Conservation (phyloP, 2,329 filamentous ascomycete genomes). For the Ceratocystis huliohia region DNA sequence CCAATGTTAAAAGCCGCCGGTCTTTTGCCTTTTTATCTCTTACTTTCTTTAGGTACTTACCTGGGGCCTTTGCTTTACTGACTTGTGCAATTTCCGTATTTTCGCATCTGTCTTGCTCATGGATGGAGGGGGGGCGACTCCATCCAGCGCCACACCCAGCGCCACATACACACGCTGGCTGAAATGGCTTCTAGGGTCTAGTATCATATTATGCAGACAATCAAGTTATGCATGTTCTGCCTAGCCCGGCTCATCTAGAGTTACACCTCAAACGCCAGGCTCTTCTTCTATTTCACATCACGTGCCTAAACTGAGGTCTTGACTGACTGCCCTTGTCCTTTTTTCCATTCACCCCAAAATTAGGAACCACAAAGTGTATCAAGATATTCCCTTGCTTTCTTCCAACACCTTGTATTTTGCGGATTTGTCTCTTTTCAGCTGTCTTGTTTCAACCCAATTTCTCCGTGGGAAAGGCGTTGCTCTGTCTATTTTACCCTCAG, state of each 20-base stretch:
- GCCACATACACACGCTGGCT: no score
- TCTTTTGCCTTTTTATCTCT: no score
- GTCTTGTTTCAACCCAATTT: constrained; percentile 7
- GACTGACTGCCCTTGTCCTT: background rate
- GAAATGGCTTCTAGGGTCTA: background rate
- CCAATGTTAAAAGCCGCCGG: background rate
- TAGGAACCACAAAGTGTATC: background rate
- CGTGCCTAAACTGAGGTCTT: background rate
- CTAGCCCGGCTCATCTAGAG: background rate
- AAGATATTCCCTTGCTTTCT: background rate
- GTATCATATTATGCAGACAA: background rate
- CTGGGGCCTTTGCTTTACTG: no score
- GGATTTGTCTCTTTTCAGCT: background rate
- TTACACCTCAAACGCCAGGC: background rate
- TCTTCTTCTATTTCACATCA: background rate
- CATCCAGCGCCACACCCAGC: no score
- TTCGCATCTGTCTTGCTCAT: no score
- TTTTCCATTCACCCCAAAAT: background rate
- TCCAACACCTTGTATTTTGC: background rate
- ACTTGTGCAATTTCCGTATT: no score
- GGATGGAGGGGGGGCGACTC: no score
- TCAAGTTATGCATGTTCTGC: background rate
- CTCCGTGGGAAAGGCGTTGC: background rate
- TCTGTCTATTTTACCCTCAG: background rate
- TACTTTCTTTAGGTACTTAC: no score